These are phyloP conservation scores for Colletotrichum tamarilloi DNA, from an alignment of 2,329 filamentous ascomycete species.

Conservation along the genomic window DNA sequence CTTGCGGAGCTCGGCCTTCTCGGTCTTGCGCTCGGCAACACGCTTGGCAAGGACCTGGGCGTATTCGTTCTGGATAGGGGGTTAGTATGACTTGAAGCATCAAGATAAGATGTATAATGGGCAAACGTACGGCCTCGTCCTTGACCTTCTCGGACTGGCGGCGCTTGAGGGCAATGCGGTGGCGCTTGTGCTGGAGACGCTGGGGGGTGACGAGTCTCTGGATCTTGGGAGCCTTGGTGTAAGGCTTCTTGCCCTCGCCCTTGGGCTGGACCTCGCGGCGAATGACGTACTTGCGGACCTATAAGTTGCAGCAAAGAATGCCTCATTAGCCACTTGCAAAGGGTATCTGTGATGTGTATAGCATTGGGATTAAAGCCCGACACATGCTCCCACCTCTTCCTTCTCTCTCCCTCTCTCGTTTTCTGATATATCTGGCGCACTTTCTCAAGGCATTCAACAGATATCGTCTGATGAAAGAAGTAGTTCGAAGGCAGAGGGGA, in stretches of 20 bases:
- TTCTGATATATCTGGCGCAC: slow-evolving; percentile 20
- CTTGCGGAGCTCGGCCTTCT: slow-evolving; percentile 95
- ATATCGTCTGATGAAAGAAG: slow-evolving; percentile 1
- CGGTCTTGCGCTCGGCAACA: slow-evolving; percentile 94
- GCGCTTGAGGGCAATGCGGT: slow-evolving; percentile 97
- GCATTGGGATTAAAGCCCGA: slow-evolving; percentile 24
- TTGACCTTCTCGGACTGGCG: slow-evolving; percentile 96
- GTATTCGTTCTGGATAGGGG: slow-evolving; percentile 84
- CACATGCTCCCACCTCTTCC: slow-evolving; percentile 7
- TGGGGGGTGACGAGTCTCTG: slow-evolving; percentile 99
- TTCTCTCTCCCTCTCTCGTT: neutral
- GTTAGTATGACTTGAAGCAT: slow-evolving; percentile 47
- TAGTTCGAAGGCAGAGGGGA: slow-evolving; percentile 21
- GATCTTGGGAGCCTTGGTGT: slow-evolving; percentile 99
- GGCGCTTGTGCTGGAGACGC: slow-evolving; percentile 99
- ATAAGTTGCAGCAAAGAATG: slow-evolving; percentile 46
- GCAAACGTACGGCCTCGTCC: slow-evolving; percentile 91
- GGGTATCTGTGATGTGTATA: slow-evolving; percentile 13
- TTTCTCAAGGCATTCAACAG: slow-evolving; percentile 36
- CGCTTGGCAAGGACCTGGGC: slow-evolving; percentile 96
- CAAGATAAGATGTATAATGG: neutral
- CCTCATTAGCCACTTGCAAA: slow-evolving; percentile 47
- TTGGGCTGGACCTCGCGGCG: slow-evolving; percentile 97
- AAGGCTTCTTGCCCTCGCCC: slow-evolving; percentile 96
- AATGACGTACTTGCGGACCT: slow-evolving; percentile 99